These are phyloP conservation scores for Capronia coronata DNA, from an alignment of 2,329 filamentous ascomycete genomes.

Conservation along the genomic window DNA sequence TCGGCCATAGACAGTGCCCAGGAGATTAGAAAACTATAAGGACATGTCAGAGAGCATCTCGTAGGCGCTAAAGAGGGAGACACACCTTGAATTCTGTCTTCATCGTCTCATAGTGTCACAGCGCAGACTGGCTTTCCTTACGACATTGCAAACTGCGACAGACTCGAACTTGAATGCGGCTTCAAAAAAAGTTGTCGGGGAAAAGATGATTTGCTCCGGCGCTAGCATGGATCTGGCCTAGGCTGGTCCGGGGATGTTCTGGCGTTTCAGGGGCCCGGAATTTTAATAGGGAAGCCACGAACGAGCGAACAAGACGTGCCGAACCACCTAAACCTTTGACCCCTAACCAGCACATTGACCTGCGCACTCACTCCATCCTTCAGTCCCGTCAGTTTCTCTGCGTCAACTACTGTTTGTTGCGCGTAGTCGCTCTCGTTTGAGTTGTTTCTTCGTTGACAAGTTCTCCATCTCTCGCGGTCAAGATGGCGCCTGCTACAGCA, in stretches of 20 bases:
- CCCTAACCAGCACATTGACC: conserved; percentile 12
- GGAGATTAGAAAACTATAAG: conserved; percentile 85
- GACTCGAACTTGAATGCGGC: conserved; percentile 1
- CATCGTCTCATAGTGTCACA: conserved; percentile 52
- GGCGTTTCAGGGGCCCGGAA: conserved; percentile 33
- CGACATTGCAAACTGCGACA: background rate
- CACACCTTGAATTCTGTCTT: conserved; percentile 97
- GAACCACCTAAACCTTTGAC: background rate
- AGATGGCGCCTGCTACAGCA: conserved; percentile 49
- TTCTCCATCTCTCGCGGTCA: conserved; percentile 8
- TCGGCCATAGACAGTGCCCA: conserved; percentile 97
- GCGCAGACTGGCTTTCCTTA: background rate
- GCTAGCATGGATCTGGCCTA: conserved; percentile 31
- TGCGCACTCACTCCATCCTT: background rate
- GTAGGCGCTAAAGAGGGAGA: conserved; percentile 2
- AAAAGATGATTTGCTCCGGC: conserved; percentile 17
- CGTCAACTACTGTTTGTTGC: conserved; percentile 6
- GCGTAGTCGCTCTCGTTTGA: conserved; percentile 17
- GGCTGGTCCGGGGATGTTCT: conserved; percentile 30
- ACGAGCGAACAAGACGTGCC: background rate
- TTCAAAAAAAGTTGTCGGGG: conserved; percentile 25
- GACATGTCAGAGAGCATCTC: conserved; percentile 7
- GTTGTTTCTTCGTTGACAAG: conserved; percentile 5
- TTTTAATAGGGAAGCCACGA: conserved; percentile 9
- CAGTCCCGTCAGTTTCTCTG: conserved; percentile 6